Base-by-base conservation (phyloP, 208 protist species). In the Wallacemonas rigidus region DNA sequence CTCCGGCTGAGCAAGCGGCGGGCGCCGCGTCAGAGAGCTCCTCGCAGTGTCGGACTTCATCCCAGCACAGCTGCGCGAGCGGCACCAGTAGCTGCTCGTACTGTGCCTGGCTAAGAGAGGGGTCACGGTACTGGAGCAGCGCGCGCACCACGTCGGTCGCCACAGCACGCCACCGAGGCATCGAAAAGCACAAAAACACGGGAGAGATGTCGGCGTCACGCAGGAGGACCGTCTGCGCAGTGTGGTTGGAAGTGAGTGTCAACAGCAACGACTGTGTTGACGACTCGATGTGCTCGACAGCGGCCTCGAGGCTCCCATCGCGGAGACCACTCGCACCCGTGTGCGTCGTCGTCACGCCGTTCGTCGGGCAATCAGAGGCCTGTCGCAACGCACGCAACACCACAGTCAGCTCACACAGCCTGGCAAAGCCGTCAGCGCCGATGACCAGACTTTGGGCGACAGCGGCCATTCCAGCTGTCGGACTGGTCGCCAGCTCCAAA, bases 41-140 rank as follows among this genome's bases (percentile, higher is more conserved):
- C 15, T 74, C 69, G 65, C 75, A 86, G 39, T 79, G 60, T 57
- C 64, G 36, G 47, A 89, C n/a, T 40, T 47, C 53, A 5, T 75
- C 75, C 83, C 83, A 86, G 9, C 70, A 71, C 56, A 53, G 58
- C 48, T 75, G 48, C 44, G 70, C 74, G 17, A 89, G 43, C 26
- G 58, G 67, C 56, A 26, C 50, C 80, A 89, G 77, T 3, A 68
- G 63, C 65, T 58, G 14, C 44, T 57, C 44, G 65, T 86, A 83
- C 41, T 38, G 53, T 4, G 36, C 39, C 39, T 15, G 11, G 40
- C 15, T 40, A 7, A 57, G 26, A 41, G 40, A 38, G 40, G 36
- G 12, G 60, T 55, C 38, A 55, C 65, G 67, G 56, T 81, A 73
- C 9, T 73, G 71, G 54, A 86, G 75, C 7, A 89, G 61, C 6